Conservation (phyloP, 805 yeast species). For the Saccharomycopsis fibuligera region DNA sequence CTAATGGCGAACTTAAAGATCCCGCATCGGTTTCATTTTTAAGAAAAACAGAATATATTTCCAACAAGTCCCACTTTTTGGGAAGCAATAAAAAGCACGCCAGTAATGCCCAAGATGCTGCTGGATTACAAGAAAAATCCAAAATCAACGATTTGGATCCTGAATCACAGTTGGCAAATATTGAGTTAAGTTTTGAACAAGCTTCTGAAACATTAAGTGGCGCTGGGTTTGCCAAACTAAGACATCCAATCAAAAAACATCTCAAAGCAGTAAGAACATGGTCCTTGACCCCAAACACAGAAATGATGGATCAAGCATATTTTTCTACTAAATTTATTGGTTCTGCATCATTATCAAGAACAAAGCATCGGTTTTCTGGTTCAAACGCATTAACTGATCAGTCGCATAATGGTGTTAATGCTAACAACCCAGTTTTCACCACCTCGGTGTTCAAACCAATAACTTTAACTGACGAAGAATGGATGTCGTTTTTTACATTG, state of each 20-base stretch:
- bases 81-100: conserved; percentile 9
- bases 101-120: not conserved
- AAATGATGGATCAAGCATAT: conserved; percentile 78
- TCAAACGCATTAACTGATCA: conserved; percentile 28
- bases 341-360: conserved; percentile 35
- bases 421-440: conserved; percentile 33
- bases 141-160: conserved; percentile 38
- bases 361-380: conserved; percentile 21
- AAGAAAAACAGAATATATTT: conserved; percentile 90
- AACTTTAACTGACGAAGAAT: conserved; percentile 60
- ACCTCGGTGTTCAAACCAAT: conserved; percentile 71
- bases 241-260: conserved; percentile 74
- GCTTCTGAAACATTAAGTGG: conserved; percentile 43
- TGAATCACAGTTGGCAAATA: conserved; percentile 54
- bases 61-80: conserved; percentile 37
- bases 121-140: conserved; percentile 1
- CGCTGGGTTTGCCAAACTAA: conserved; percentile 38
- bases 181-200: conserved; percentile 72
- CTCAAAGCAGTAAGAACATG: conserved; percentile 71
- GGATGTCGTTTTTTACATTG: conserved; percentile 67
- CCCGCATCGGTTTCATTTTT: conserved; percentile 55
- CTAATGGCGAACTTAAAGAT: conserved; percentile 20
- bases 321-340: conserved; percentile 56
- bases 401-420: conserved; percentile 29
- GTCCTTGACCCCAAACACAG: conserved; percentile 84